Conservation (phyloP, 345 rosid species). For the Odontarrhena argentea region DNA sequence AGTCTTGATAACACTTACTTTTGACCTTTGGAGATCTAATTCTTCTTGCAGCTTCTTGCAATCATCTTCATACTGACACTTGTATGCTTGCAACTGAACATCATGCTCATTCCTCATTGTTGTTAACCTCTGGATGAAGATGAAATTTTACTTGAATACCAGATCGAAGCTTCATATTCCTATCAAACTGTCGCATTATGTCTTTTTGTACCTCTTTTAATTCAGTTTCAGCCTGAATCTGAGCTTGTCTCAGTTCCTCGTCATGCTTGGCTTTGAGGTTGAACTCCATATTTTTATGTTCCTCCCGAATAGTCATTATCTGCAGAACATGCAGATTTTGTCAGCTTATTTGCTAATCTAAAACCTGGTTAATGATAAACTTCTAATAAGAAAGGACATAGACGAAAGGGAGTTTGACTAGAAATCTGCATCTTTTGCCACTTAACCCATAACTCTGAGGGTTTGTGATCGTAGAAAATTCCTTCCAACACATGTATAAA, state of each 20-base stretch:
- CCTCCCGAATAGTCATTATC: constrained; percentile 58
- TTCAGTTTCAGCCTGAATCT: constrained; percentile 75
- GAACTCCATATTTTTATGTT: constrained; percentile 58
- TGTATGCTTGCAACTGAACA: constrained; percentile 66
- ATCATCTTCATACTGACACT: constrained; percentile 77
- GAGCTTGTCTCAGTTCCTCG: constrained; percentile 65
- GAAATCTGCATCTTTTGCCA: constrained; percentile 13
- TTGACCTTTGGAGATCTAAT: constrained; percentile 69
- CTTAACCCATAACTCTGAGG: constrained; percentile 1
- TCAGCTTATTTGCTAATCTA: constrained; percentile 32
- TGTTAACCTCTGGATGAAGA: constrained; percentile 52
- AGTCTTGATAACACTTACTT: constrained; percentile 44
- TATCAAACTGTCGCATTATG: constrained; percentile 1
- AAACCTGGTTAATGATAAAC: constrained; percentile 13
- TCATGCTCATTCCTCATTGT: constrained; percentile 71
- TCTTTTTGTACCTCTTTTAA: constrained; percentile 56
- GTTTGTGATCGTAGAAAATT: not conserved
- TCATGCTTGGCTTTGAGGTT: constrained; percentile 58
- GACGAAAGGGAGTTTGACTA: not conserved
- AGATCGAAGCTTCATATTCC: constrained; percentile 16
- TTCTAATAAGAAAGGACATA: constrained; percentile 1
- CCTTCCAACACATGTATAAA: not conserved
- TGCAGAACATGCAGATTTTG: constrained; percentile 43
- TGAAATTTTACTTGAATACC: constrained; percentile 6
- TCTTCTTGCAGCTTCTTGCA: constrained; percentile 68